Base-by-base conservation (phyloP, 352 stramenopile genomes). In the Aphanomyces invadans region DNA sequence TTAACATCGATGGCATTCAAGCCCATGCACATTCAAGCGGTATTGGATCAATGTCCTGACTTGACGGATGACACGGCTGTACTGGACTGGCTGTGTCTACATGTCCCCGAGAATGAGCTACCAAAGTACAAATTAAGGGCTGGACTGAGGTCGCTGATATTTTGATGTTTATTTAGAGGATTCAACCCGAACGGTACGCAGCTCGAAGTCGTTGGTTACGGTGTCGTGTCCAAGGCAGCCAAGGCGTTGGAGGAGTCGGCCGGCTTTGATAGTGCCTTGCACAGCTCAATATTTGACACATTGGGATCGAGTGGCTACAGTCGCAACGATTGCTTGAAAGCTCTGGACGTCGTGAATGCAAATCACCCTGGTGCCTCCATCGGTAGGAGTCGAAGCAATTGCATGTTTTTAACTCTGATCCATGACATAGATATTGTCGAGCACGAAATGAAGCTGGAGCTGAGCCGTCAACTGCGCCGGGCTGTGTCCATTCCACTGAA, bases 161-260 rank as follows among this genome's bases (percentile, higher is more conserved):
- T n/a, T n/a, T n/a, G 21, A 5, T n/a, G 33, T 28, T 51, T 80
- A n/a, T 70, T 60, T 12, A 39, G 55, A 15, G 77, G 77, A 10
- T 97, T 96, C 66, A 92, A 92, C 56, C 85, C 89, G 0, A 73
- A 87, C 52, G 89, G 89, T 21, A 96, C 90, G n/a, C 87, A 97
- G 44, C 73, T 97, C 17, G 89, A 97, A 57, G 88, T 95, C 5
- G 77, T 94, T 2, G 59, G 86, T 2, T 62, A 70, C 31, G 60
- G 60, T 19, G 48, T 70, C n/a, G 31, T 53, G 25, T 19, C 64
- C n/a, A 49, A 38, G 15, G 9, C 65, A n/a, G 42, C 65, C 32
- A 21, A 70, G 39, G 19, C 38, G 4, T 53, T 65, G 28, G 49
- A 63, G 42, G 60, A 26, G 10, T 26, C 45, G 3, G 45, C 60